Base-by-base conservation (phyloP, 208 protist species). In the Leptomonas pyrrhocoris region DNA sequence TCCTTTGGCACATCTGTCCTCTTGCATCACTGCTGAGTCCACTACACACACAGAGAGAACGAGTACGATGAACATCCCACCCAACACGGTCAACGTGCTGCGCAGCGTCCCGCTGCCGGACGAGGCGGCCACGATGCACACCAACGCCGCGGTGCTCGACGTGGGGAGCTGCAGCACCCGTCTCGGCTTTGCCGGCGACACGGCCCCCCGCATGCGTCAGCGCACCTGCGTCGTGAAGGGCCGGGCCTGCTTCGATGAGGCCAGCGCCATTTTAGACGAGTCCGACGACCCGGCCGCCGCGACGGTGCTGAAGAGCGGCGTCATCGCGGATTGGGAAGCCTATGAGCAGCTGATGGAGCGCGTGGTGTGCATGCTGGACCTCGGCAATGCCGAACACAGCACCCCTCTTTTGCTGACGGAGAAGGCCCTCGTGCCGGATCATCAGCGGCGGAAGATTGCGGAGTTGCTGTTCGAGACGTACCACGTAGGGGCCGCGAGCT, bases 381-480 rank as follows among this genome's bases (percentile, higher is more conserved):
- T 92, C 3, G 65, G 68, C 67, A 81, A 79, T 31, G 21, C 81
- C 36, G 89, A 94, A 28, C 27, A 82, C 62, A 79, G 84, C 55
- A 88, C 86, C 6, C 92, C 92, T n/a, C 43, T 97, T 46, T 67
- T 98, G 19, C 16, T 98, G 25, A 94, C 92, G 38, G 93, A 98
- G 74, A 90, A 96, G 74, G 80, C 87, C 27, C 80, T 97, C 23
- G 87, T 95, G 48, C 86, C 94, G 31, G 78, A 74, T 13, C 80
- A 67, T 18, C 93, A 98, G 68, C 84, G 95, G 21, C 86, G 97
- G 60, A 83, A 84, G 57, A 86, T 97, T 56, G 81, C 83, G 21
- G 88, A 98, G 73, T 73, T 98, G 1, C 74, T 98, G 6, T 95
- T 96, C 53, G 95, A 98, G 79, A 93, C 86, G 57, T 84, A 89